Percentiles rank a stretch among this genome's conserved stretches.
phyloP scores from a whole-genome alignment of 257 asterid species.

The Lavandula angustifolia region DNA sequence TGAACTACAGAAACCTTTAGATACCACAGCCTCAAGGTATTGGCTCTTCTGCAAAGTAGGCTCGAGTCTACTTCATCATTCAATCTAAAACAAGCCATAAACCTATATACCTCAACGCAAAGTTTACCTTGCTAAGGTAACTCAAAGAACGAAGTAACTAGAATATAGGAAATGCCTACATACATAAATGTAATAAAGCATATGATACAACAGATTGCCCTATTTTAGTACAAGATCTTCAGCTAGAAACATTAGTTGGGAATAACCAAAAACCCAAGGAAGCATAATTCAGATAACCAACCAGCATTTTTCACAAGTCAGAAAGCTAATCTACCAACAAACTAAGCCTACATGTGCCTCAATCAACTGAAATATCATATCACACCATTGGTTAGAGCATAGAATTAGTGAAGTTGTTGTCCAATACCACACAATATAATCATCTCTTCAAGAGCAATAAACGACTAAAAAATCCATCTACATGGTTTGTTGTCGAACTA shows the following conservation, averaged over 20 bases:
- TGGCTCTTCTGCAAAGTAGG: constrained; percentile 3
- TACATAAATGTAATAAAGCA: not conserved
- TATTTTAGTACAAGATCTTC: not conserved
- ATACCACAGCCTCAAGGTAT: not conserved
- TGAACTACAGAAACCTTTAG: not conserved
- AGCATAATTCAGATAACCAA: not conserved
- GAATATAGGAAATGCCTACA: not conserved
- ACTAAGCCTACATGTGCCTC: constrained; percentile 20
- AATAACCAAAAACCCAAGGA: constrained; percentile 1
- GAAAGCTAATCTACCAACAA: not conserved
- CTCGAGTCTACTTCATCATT: not conserved
- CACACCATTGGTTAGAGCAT: constrained; percentile 2
- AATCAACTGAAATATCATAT: not conserved
- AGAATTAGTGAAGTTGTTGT: constrained; percentile 2
- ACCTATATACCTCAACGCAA: not conserved
- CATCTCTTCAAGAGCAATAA: not conserved
- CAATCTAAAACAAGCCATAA: not conserved
- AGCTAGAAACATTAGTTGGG: not conserved
- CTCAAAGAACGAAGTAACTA: not conserved
- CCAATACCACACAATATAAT: not conserved
- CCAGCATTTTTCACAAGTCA: not conserved
- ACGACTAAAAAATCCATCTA: not conserved
- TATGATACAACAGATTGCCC: not conserved
- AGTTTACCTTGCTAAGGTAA: constrained; percentile 1
- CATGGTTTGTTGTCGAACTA: constrained; percentile 5